phyloP scores from a whole-genome alignment of 2,329 filamentous ascomycete genomes.

The Fusarium anguioides region DNA sequence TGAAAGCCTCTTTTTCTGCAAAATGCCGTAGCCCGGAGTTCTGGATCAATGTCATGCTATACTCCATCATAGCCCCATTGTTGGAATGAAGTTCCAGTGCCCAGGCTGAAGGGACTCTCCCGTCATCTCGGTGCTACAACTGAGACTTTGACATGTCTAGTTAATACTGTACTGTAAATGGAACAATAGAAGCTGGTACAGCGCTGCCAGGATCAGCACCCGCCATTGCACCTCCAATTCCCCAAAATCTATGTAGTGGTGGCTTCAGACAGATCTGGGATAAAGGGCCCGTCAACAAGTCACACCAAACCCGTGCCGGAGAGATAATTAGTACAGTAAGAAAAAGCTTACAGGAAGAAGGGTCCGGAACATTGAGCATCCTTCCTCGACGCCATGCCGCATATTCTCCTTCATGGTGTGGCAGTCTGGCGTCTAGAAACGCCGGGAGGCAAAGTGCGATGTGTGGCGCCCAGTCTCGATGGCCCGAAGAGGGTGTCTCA shows the following conservation, averaged over 20 bases:
- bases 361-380: slow-evolving; percentile 25
- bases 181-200: slow-evolving; percentile 26
- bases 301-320: slow-evolving; percentile 8
- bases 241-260: slow-evolving; percentile 29
- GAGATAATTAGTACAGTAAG: no score
- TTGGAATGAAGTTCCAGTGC: slow-evolving; percentile 38
- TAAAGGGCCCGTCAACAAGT: slow-evolving; percentile 13
- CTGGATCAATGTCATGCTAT: slow-evolving; percentile 23
- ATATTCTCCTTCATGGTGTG: slow-evolving; percentile 27
- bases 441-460: slow-evolving; percentile 38
- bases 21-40: slow-evolving; percentile 17
- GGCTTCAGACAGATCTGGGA: slow-evolving; percentile 28
- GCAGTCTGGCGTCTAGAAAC: slow-evolving; percentile 31
- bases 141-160: slow-evolving; percentile 22
- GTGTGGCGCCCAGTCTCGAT: slow-evolving; percentile 36
- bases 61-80: slow-evolving; percentile 20
- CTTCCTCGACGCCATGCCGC: slow-evolving; percentile 28
- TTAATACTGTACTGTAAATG: no score
- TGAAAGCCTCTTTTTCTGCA: slow-evolving; percentile 2
- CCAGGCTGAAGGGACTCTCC: slow-evolving; percentile 30
- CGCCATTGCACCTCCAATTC: slow-evolving; percentile 2
- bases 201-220: slow-evolving; percentile 20
- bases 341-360: slow-evolving; percentile 21
- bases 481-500: slow-evolving; percentile 16
- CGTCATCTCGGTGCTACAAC: slow-evolving; percentile 14